phyloP scores from a whole-genome alignment of 163 green algal species.

The Prototheca cutis region DNA sequence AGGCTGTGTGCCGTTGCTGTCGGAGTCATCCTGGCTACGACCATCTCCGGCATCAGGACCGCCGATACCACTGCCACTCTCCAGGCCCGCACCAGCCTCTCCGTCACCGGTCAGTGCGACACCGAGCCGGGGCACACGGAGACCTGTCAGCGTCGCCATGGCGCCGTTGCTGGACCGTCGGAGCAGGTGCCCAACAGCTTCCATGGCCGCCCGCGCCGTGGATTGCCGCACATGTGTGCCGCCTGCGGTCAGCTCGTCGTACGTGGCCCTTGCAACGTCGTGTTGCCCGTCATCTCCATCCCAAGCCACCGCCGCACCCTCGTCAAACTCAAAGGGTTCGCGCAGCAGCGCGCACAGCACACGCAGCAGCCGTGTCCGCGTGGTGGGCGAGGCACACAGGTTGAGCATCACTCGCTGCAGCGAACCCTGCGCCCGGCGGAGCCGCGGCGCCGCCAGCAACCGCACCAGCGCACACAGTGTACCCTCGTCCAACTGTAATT shows the following conservation, averaged over 20 bases:
- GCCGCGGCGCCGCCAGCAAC: slow-evolving; percentile 37
- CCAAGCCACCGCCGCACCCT: slow-evolving; percentile 6
- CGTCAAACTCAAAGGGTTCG: slow-evolving; percentile 23
- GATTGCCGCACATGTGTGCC: background rate
- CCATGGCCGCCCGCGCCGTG: background rate
- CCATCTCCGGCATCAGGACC: too few relatives aligned
- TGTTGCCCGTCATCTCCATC: too few relatives aligned
- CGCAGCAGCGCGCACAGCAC: slow-evolving; percentile 27
- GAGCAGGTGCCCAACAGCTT: background rate
- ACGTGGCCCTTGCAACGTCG: too few relatives aligned
- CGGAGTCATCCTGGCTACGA: too few relatives aligned
- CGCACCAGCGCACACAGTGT: slow-evolving; percentile 50
- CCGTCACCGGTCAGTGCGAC: too few relatives aligned
- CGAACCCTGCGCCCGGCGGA: slow-evolving; percentile 38
- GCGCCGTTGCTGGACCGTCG: background rate
- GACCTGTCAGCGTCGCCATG: background rate
- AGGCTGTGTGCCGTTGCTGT: too few relatives aligned
- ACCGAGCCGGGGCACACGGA: slow-evolving; percentile 11
- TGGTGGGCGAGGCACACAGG: slow-evolving; percentile 48
- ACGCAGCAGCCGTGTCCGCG: slow-evolving; percentile 49
- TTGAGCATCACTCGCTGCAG: slow-evolving; percentile 76
- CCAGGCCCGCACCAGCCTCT: too few relatives aligned
- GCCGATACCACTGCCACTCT: too few relatives aligned
- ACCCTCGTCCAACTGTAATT: slow-evolving; percentile 61
- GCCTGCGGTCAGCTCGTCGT: background rate